Evolutionary conservation across 169 alveolate genomes (phyloP).

Genomic region (Cryptosporidium sp.): DNA sequence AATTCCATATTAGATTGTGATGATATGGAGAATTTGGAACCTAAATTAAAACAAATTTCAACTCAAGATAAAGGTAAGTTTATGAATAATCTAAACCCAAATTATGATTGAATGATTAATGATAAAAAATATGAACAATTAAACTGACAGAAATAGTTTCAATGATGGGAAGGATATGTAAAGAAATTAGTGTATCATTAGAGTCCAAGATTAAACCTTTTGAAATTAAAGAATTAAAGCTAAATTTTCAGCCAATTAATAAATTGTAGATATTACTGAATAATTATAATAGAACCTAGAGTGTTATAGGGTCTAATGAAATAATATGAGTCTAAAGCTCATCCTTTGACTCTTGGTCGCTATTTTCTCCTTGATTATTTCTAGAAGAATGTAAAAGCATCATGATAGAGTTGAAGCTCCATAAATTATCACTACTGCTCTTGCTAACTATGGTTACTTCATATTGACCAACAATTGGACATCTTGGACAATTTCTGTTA

Average conservation of each 20-base stretch:
- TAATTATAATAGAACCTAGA: not conserved
- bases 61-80: slow-evolving; percentile 59
- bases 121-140: no score
- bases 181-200: slow-evolving; percentile 15
- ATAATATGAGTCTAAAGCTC: slow-evolving; percentile 1
- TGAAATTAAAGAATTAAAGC: slow-evolving; percentile 18
- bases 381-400: slow-evolving; percentile 14
- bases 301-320: not conserved
- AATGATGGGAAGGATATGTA: slow-evolving; percentile 31
- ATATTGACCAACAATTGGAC: slow-evolving; percentile 71
- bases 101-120: no score
- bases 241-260: slow-evolving; percentile 23
- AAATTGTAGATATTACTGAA: not conserved
- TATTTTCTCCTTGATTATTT: not conserved
- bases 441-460: slow-evolving; percentile 40
- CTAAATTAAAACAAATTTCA: not conserved
- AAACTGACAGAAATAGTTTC: slow-evolving; percentile 10
- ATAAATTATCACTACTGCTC: slow-evolving; percentile 16
- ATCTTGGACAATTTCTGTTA: slow-evolving; percentile 72
- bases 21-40: not conserved
- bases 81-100: not conserved
- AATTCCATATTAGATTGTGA: slow-evolving; percentile 11
- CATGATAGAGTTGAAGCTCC: slow-evolving; percentile 37
- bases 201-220: slow-evolving; percentile 23
- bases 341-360: not conserved